phyloP scores from a whole-genome alignment of 192 early-diverging fungal genomes.

The Podila clonocystis region DNA sequence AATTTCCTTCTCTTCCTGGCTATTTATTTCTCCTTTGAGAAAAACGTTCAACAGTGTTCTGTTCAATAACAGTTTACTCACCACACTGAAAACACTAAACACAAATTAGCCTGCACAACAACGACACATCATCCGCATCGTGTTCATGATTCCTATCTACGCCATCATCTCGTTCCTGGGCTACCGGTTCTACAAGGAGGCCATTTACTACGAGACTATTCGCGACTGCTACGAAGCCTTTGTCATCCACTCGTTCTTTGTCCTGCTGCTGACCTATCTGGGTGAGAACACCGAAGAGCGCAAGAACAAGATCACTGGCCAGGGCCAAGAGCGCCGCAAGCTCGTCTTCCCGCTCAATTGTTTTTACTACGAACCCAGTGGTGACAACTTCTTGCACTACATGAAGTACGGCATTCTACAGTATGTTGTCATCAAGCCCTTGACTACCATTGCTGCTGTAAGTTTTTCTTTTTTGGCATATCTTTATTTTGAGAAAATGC shows the following conservation, averaged over 20 bases:
- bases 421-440: slow-evolving; percentile 72
- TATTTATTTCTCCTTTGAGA: too few relatives aligned
- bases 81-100: not conserved
- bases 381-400: slow-evolving; percentile 60
- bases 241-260: slow-evolving; percentile 78
- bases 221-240: slow-evolving; percentile 83
- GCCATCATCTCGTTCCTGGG: slow-evolving; percentile 71
- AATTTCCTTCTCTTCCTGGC: not conserved
- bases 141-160: slow-evolving; percentile 81
- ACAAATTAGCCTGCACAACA: slow-evolving; percentile 67
- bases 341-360: slow-evolving; percentile 73
- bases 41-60: too few relatives aligned
- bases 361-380: slow-evolving; percentile 65
- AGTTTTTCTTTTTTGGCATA: not conserved
- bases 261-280: slow-evolving; percentile 73
- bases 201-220: slow-evolving; percentile 73
- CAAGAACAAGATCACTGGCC: slow-evolving; percentile 41
- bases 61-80: too few relatives aligned
- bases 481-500: too few relatives aligned
- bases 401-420: slow-evolving; percentile 77
- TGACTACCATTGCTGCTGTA: slow-evolving; percentile 64
- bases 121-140: slow-evolving; percentile 77
- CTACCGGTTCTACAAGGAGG: slow-evolving; percentile 75
- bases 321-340: slow-evolving; percentile 56
- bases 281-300: slow-evolving; percentile 58